Evolutionary conservation across 169 alveolate genomes (phyloP).

Genomic region (Cryptosporidium sp.): DNA sequence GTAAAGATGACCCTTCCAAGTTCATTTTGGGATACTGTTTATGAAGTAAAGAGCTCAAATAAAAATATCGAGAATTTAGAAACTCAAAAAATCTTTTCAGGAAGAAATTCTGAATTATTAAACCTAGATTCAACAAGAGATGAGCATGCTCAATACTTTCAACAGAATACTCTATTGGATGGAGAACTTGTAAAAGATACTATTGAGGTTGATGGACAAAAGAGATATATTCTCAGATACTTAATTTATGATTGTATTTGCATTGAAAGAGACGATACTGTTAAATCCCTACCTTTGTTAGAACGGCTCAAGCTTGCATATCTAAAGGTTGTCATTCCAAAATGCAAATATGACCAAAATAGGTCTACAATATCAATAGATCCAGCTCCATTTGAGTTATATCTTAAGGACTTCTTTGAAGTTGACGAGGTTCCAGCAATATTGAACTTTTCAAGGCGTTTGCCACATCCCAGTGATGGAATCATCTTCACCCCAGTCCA

Average conservation of each 20-base stretch:
- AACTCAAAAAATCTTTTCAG: background rate
- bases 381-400: slow-evolving; percentile 57
- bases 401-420: slow-evolving; percentile 91
- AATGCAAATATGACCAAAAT: slow-evolving; percentile 28
- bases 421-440: slow-evolving; percentile 85
- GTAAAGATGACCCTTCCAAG: slow-evolving; percentile 85
- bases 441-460: slow-evolving; percentile 84
- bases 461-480: slow-evolving; percentile 95
- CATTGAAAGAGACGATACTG: slow-evolving; percentile 85
- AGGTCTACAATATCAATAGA: slow-evolving; percentile 12
- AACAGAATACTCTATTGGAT: slow-evolving; percentile 89
- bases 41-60: slow-evolving; percentile 11
- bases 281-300: slow-evolving; percentile 82
- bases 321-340: slow-evolving; percentile 34
- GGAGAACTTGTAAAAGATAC: slow-evolving; percentile 89
- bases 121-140: slow-evolving; percentile 47
- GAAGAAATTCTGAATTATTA: slow-evolving; percentile 37
- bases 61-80: background rate
- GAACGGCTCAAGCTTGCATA: slow-evolving; percentile 82
- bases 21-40: slow-evolving; percentile 58
- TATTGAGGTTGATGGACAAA: slow-evolving; percentile 58
- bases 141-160: slow-evolving; percentile 82
- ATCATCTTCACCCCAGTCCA: slow-evolving; percentile 93
- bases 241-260: slow-evolving; percentile 89
- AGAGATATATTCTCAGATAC: slow-evolving; percentile 78